Conservation (phyloP, 75 land plant genomes). For the Pseudotsuga menziesii region DNA sequence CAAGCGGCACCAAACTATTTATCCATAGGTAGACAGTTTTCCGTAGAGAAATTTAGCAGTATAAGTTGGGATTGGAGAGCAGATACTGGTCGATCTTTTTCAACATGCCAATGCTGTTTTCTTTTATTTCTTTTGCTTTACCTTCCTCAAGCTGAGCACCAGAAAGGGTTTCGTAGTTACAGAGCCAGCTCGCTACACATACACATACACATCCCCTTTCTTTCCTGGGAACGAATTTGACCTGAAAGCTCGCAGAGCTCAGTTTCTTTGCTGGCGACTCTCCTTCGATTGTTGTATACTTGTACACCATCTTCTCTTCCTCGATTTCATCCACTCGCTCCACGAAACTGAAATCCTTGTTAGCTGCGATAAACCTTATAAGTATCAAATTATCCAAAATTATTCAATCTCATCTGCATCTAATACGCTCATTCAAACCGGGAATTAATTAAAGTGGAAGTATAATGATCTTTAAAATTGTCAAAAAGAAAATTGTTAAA, state of each 20-base stretch:
- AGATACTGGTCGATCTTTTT: slow-evolving; percentile 37
- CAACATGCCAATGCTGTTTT: slow-evolving; percentile 6
- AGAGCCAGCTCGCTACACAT: not conserved
- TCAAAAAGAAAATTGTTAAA: no score
- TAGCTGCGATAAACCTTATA: no score
- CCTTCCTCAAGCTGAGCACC: slow-evolving; percentile 13
- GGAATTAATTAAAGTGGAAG: no score
- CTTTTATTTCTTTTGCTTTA: slow-evolving; percentile 18
- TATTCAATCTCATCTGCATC: no score
- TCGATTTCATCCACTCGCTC: slow-evolving; percentile 17
- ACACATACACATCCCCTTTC: slow-evolving; percentile 19
- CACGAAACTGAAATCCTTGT: slow-evolving; percentile 17
- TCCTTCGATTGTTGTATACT: slow-evolving; percentile 11
- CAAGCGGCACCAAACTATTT: no score
- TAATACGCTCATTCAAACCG: no score
- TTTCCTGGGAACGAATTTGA: not conserved
- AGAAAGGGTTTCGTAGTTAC: not conserved
- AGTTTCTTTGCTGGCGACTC: slow-evolving; percentile 1
- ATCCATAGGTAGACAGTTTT: no score
- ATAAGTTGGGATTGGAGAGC: slow-evolving; percentile 22
- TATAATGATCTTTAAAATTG: no score
- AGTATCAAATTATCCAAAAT: no score
- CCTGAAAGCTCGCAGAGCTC: not conserved
- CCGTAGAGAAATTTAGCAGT: not conserved
- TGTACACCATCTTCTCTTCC: slow-evolving; percentile 8